These are phyloP conservation scores for Sugiyamaella chiloensis DNA, from an alignment of 805 yeast species.

Conservation along the genomic window DNA sequence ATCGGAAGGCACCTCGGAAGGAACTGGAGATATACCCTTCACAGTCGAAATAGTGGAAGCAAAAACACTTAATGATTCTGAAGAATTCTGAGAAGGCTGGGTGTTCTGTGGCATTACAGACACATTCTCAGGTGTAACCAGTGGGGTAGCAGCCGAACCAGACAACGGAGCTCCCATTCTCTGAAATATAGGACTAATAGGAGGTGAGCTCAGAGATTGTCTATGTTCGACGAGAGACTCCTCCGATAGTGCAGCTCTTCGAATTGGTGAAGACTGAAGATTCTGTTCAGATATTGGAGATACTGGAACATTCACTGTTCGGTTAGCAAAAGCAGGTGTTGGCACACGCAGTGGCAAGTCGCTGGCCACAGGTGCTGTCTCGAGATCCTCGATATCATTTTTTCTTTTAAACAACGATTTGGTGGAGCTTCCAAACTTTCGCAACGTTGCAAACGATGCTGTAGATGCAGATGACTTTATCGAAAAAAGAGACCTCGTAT, in stretches of 20 bases:
- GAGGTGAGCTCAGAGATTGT: neutral
- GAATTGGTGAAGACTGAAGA: constrained; percentile 1
- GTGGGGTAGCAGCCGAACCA: neutral
- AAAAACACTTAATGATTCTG: neutral
- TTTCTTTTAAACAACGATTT: constrained; percentile 13
- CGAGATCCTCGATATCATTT: neutral
- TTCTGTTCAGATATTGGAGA: too few species aligned
- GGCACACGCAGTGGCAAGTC: constrained; percentile 4
- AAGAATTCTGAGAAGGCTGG: neutral
- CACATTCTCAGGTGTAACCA: neutral
- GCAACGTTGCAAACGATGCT: constrained; percentile 27
- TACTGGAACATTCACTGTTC: neutral
- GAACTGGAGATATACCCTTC: neutral
- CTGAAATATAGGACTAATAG: neutral
- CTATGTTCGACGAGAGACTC: neutral
- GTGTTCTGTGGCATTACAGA: neutral
- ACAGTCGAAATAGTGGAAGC: neutral
- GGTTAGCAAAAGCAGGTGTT: neutral
- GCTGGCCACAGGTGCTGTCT: neutral
- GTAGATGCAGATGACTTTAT: constrained; percentile 28
- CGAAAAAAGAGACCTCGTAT: constrained; percentile 27
- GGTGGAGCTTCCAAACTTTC: constrained; percentile 14
- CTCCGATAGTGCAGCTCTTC: neutral
- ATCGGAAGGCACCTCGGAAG: neutral
- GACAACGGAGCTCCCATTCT: neutral